Evolutionary conservation across 2,329 filamentous ascomycete species (phyloP), one percentile per base, ranked within the genome.

Genomic region (Pyrenophora tritici-repentis): DNA sequence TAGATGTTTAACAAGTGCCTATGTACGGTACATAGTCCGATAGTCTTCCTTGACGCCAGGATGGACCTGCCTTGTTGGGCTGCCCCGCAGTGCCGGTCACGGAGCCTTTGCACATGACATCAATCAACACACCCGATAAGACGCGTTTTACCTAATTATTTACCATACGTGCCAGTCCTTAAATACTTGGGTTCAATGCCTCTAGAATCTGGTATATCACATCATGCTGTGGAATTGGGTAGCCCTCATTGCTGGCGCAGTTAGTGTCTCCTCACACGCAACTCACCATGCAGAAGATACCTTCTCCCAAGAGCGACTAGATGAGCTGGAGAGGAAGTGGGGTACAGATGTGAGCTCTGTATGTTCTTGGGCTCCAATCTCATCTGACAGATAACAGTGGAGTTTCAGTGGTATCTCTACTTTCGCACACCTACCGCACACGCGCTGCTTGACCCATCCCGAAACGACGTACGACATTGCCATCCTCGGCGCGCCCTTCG

Each of bases 381-480:
- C n/a, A n/a, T n/a, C n/a, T n/a, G n/a, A n/a, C n/a, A n/a, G n/a
- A n/a, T n/a, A n/a, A n/a, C n/a, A n/a, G n/a, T 83, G 84, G 84
- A 80, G 79, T 1, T 94, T 90, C 71, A 81, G 83, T 22, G 90
- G 90, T 52, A 89, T 94, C 56, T 85, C 86, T 10, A 75, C 73
- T 12, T 76, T 74, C 53, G 78, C 78, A 20, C 78, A 81, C 62
- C 67, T 81, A 6, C 76, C 75, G 12, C 76, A 81, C 59, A 72
- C 70, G 3, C 71, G 75, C 20, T 81, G 79, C 63, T 69, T 81
- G 40, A 79, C 75, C n/a, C 63, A 77, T 42, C 78, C 78, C 17
- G 62, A 73, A 26, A 68, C 62, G 9, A 55, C 62, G 14, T 80
- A 74, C 53, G 79, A 81, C 50, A 79, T 81, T 47, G 78, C 72